A percentile compares a stretch with the other conserved stretches of the same genome.
phyloP scores from a whole-genome alignment of 345 rosid genomes.

The Populus tremula region DNA sequence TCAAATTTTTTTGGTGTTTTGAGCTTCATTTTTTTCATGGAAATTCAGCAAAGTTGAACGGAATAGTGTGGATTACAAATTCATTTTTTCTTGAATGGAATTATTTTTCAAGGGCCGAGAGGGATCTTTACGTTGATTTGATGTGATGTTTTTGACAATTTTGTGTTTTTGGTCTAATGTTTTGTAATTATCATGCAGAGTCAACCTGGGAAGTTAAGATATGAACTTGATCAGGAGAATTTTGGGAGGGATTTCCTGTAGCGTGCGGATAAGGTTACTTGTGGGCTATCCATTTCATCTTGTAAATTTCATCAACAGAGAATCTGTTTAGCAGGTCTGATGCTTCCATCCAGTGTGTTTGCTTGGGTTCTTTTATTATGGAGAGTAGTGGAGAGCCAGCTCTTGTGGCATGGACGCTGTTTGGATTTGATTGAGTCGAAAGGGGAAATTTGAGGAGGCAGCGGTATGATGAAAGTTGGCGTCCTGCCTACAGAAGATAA shows the following conservation, averaged over 20 bases:
- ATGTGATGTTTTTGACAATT: not conserved
- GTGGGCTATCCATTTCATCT: constrained; percentile 24
- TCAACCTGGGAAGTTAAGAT: constrained; percentile 29
- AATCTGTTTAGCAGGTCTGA: constrained; percentile 34
- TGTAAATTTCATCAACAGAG: constrained; percentile 37
- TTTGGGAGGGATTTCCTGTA: constrained; percentile 33
- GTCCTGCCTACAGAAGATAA: constrained; percentile 20
- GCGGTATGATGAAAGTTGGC: constrained; percentile 10
- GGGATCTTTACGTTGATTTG: not conserved
- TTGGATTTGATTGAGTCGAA: constrained; percentile 22
- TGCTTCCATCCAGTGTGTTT: constrained; percentile 48
- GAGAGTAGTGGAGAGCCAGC: constrained; percentile 24
- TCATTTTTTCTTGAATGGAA: not conserved
- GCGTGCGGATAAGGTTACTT: constrained; percentile 17
- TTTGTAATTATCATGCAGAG: constrained; percentile 33
- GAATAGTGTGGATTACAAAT: not conserved
- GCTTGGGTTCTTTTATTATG: constrained; percentile 34
- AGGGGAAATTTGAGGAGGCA: constrained; percentile 16
- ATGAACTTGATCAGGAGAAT: constrained; percentile 30
- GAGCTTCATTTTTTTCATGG: not conserved
- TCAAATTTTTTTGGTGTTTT: not conserved
- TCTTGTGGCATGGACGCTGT: constrained; percentile 28
- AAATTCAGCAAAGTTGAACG: not conserved
- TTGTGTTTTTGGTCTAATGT: constrained; percentile 1
- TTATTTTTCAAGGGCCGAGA: not conserved